Evolutionary conservation across 768 basidiomycete genomes (phyloP), one percentile per base, ranked within the genome.

Genomic region (Termitomyces sp.): DNA sequence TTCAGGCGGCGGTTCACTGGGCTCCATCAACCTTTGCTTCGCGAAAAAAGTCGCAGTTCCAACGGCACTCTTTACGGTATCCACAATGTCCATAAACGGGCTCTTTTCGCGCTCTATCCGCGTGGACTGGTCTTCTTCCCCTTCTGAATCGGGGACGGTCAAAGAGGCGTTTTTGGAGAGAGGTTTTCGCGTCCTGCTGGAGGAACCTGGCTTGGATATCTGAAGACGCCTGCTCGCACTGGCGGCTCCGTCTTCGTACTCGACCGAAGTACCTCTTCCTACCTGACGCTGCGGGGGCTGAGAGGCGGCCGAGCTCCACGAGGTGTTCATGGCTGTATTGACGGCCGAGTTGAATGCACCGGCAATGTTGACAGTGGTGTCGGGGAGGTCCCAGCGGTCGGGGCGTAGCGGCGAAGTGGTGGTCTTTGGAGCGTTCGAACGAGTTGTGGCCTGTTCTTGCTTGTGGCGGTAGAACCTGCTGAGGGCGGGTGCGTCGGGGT

Each of bases 291-390:
- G 73, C 67, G 57, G 76, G 73, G 75, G 77, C 54, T 78, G 74
- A 16, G 77, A 77, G n/a, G 80, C 76, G 48, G 81, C 78, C 2
- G 88, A 86, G 2, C 84, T 84, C 90, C 88, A 90, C 0, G 86
- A 72, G 64, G 81, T 83, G 65, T 69, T 73, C 34, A 82, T 81
- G 59, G 77, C 75, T 69, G 73, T 75, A 22, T 48, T 45, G 41
- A 81, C 88, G 20, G 92, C 93, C 70, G 87, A 85, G 63, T 78
- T 76, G 67, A 95, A 89, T 33, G 92, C 93, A 66, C 83, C 82
- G 11, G 91, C 93, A 66, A 93, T 87, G 72, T 91, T 89, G 53
- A 94, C 93, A 20, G 91, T 87, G 47, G 93, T 94, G 72, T 91
- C 90, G 66, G 88, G 88, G 59, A 91, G 83, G 59, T 70, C 69